Percentiles rank a stretch among this genome's conserved stretches.
These are phyloP conservation scores for Orbilia blumenaviensis DNA, from an alignment of 2,329 filamentous ascomycete species.

Conservation along the genomic window DNA sequence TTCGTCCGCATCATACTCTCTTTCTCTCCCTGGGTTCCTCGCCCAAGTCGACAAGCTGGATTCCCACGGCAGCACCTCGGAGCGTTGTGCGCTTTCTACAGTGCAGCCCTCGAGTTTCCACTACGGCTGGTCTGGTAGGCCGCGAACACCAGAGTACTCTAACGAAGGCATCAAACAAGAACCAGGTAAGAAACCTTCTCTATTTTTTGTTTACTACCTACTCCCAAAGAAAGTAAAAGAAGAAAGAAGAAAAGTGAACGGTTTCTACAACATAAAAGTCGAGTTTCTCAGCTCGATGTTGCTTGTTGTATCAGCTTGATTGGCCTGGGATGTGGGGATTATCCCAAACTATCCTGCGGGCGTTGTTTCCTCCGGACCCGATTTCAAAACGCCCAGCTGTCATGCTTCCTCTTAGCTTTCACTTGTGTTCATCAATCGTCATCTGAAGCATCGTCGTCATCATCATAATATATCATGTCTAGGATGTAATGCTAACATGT, in stretches of 20 bases:
- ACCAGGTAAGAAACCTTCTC: conserved; percentile 38
- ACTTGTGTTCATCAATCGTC: not conserved
- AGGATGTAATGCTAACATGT: conserved; percentile 22
- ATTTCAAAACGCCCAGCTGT: not conserved
- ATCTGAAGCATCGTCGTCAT: not conserved
- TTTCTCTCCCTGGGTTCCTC: conserved; percentile 27
- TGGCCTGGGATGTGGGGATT: conserved; percentile 23
- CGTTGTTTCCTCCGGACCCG: not conserved
- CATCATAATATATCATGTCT: not conserved
- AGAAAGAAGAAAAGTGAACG: not conserved
- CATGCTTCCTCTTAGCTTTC: not conserved
- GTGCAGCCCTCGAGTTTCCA: conserved; percentile 42
- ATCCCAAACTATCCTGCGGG: conserved; percentile 7
- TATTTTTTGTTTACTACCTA: not conserved
- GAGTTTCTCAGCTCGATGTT: not conserved
- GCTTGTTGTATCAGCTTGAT: conserved; percentile 7
- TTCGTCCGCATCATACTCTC: conserved; percentile 18
- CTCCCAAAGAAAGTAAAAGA: not conserved
- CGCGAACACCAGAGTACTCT: conserved; percentile 49
- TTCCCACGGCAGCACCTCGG: conserved; percentile 51
- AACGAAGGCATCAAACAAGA: conserved; percentile 44
- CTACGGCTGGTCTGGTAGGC: conserved; percentile 38
- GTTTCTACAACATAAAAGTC: not conserved
- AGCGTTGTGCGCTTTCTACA: conserved; percentile 54
- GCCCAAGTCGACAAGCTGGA: conserved; percentile 49